These are phyloP conservation scores for Apiotrichum siamense DNA, from an alignment of 1,284 basidiomycete species.

Conservation along the genomic window DNA sequence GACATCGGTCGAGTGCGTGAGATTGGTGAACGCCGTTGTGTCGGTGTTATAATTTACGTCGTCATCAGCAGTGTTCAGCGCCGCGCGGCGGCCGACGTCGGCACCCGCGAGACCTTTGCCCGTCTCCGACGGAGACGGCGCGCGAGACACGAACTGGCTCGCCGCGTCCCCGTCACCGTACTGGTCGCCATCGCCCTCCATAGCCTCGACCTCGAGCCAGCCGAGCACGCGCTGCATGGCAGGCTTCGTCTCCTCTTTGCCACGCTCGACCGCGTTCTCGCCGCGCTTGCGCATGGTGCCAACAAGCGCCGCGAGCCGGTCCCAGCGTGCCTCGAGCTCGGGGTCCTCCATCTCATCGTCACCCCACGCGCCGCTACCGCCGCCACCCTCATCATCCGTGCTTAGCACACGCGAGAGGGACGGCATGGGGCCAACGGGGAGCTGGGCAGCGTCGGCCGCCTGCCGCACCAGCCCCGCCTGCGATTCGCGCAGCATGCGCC, in stretches of 20 bases:
- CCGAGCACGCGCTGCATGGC: conserved; percentile 28
- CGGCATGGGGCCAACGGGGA: not conserved
- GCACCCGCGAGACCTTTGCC: too few relatives aligned
- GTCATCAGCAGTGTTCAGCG: not conserved
- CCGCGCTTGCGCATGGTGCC: conserved; percentile 28
- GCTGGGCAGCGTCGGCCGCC: not conserved
- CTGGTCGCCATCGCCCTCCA: not conserved
- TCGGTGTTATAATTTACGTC: not conserved
- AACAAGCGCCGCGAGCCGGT: conserved; percentile 32
- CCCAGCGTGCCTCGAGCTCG: conserved; percentile 37
- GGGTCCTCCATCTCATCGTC: conserved; percentile 27
- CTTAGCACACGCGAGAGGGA: conserved; percentile 3
- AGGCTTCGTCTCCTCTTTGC: conserved; percentile 22
- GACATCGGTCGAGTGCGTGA: not conserved
- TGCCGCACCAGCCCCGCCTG: not conserved
- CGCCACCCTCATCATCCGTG: conserved; percentile 11
- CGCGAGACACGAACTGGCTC: conserved; percentile 1
- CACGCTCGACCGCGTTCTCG: conserved; percentile 27
- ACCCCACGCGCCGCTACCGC: too few relatives aligned
- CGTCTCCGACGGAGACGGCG: not conserved
- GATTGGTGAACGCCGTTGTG: not conserved
- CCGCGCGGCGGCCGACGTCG: not conserved
- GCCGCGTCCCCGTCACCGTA: not conserved
- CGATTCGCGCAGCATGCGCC: conserved; percentile 33
- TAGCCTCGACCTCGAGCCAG: conserved; percentile 29